Evolutionary conservation across 306 rosid genomes (phyloP).

Genomic region (Gastrolobium bilobum): DNA sequence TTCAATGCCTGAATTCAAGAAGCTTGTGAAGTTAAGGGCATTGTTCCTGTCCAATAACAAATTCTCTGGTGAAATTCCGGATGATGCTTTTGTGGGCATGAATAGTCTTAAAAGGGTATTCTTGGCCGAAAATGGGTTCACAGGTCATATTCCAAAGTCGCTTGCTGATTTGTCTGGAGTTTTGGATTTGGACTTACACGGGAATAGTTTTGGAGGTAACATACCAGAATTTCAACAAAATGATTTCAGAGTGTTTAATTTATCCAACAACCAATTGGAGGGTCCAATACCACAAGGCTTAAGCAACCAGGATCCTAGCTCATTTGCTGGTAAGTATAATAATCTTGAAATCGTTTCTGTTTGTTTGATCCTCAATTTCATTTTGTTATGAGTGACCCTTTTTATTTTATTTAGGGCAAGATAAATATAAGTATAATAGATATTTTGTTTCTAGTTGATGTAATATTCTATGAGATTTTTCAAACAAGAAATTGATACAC

Average conservation of each 20-base stretch:
- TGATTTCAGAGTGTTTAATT: constrained; percentile 48
- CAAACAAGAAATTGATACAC: background rate
- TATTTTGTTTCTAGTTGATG: background rate
- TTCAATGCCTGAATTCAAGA: constrained; percentile 67
- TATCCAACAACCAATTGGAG: constrained; percentile 60
- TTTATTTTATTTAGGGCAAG: background rate
- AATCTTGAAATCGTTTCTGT: background rate
- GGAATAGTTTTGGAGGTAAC: constrained; percentile 65
- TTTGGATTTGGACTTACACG: constrained; percentile 62
- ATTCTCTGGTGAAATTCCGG: constrained; percentile 64
- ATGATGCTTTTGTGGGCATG: constrained; percentile 74
- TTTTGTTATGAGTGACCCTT: background rate
- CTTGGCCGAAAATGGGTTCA: constrained; percentile 61
- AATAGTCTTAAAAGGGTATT: constrained; percentile 56
- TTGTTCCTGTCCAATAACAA: constrained; percentile 66
- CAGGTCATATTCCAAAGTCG: constrained; percentile 69
- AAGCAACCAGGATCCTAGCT: constrained; percentile 34
- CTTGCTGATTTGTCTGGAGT: constrained; percentile 60
- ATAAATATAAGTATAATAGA: no score
- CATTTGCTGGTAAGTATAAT: constrained; percentile 59
- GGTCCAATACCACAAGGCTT: constrained; percentile 67
- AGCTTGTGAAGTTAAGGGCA: constrained; percentile 50
- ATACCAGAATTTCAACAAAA: constrained; percentile 65
- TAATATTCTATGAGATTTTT: background rate
- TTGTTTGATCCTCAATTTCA: background rate